phyloP scores from a whole-genome alignment of 2,329 filamentous ascomycete genomes.

The Colletotrichum magnum region DNA sequence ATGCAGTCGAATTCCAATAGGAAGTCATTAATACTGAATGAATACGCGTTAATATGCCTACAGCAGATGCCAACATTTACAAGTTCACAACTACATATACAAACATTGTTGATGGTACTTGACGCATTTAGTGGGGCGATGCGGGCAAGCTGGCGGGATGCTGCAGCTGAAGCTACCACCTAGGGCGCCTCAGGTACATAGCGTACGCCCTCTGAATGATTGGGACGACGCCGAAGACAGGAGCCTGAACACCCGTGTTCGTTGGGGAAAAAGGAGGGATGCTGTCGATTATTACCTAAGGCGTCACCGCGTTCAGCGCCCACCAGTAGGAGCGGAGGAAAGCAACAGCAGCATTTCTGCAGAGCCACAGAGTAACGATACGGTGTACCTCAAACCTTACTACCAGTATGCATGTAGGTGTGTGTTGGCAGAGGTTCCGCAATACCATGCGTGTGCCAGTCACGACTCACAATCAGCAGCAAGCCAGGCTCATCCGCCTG shows the following conservation, averaged over 20 bases:
- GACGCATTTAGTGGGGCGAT: conserved; percentile 12
- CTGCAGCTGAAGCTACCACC: conserved; percentile 23
- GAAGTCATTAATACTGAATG: too few species aligned
- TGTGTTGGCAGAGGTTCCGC: background rate
- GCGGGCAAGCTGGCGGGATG: conserved; percentile 29
- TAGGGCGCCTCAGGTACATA: background rate
- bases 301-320: background rate
- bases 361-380: too few species aligned
- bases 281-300: conserved; percentile 24
- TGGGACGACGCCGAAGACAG: background rate
- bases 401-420: background rate
- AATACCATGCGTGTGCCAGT: background rate
- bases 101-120: background rate
- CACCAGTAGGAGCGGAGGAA: conserved; percentile 2
- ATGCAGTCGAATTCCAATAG: background rate
- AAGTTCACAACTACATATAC: too few species aligned
- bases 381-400: too few species aligned
- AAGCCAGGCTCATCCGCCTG: background rate
- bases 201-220: background rate
- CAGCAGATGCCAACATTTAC: too few species aligned
- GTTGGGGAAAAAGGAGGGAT: conserved; percentile 4
- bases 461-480: background rate
- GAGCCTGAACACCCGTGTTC: background rate
- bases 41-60: too few species aligned
- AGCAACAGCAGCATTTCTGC: background rate